phyloP scores from a whole-genome alignment of 2,329 filamentous ascomycete genomes.

The Trichophyton simii region DNA sequence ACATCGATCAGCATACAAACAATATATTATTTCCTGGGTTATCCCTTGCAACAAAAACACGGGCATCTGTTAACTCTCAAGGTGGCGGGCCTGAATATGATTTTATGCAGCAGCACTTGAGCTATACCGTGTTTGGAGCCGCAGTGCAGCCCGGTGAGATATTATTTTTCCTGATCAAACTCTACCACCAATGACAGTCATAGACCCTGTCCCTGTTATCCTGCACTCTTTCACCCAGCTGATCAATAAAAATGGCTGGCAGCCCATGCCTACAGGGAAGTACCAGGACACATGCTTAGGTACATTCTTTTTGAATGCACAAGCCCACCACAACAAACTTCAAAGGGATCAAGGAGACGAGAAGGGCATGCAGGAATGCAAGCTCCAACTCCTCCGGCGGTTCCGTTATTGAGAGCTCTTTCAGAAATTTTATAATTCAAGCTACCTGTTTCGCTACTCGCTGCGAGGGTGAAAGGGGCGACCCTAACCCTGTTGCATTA shows the following conservation, averaged over 20 bases:
- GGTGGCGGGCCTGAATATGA: neutral
- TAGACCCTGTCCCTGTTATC: neutral
- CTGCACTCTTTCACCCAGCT: neutral
- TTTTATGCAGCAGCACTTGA: neutral
- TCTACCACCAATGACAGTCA: neutral
- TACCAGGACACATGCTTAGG: neutral
- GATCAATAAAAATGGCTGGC: neutral
- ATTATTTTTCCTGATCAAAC: neutral
- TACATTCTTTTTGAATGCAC: neutral
- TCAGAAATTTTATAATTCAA: neutral
- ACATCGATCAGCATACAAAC: neutral
- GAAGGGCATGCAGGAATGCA: neutral
- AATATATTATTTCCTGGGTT: neutral
- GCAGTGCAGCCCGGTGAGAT: neutral
- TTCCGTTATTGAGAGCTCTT: neutral
- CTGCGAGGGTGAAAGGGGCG: neutral
- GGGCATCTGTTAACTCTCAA: neutral
- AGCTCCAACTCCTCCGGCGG: neutral
- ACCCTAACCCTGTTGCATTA: neutral
- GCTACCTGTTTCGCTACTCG: neutral
- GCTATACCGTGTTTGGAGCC: conserved; percentile 2
- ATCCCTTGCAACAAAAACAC: neutral
- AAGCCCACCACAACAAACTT: neutral
- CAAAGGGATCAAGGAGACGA: neutral
- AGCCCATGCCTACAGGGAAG: neutral